These are phyloP conservation scores for Tolypocladium capitatum DNA, from an alignment of 2,329 filamentous ascomycete genomes.

Conservation along the genomic window DNA sequence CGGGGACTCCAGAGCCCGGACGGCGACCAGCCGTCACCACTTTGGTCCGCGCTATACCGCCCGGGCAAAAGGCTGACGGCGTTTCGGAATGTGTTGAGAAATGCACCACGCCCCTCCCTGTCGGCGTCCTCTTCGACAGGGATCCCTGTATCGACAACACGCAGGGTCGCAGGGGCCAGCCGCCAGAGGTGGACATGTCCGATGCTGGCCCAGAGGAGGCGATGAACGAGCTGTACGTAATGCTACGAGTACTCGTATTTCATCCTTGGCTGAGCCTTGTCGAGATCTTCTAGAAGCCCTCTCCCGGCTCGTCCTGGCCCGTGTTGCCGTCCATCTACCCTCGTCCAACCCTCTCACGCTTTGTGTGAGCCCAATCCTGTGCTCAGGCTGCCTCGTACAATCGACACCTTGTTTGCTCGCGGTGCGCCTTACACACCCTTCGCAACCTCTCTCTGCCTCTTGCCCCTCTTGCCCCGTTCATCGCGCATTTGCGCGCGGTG, in stretches of 20 bases:
- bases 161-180: neutral
- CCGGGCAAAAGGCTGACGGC: slow-evolving; percentile 2
- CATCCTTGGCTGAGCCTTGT: neutral
- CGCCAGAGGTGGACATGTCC: neutral
- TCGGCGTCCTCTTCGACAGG: slow-evolving; percentile 4
- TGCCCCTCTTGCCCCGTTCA: neutral
- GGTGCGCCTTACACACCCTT: neutral
- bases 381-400: neutral
- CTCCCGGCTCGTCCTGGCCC: slow-evolving; percentile 2
- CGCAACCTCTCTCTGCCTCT: neutral
- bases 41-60: neutral
- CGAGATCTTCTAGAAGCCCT: slow-evolving; percentile 1
- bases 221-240: too few species aligned
- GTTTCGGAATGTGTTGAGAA: slow-evolving; percentile 16
- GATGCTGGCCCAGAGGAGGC: neutral
- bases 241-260: too few species aligned
- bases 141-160: slow-evolving; percentile 1
- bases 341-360: neutral
- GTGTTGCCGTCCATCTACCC: neutral
- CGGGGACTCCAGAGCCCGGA: slow-evolving; percentile 7
- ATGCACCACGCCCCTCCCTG: slow-evolving; percentile 8
- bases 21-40: slow-evolving; percentile 1
- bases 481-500: neutral
- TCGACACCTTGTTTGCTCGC: neutral
- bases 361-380: neutral